Conservation (phyloP, 352 stramenopile genomes). For the Globisporangium splendens region DNA sequence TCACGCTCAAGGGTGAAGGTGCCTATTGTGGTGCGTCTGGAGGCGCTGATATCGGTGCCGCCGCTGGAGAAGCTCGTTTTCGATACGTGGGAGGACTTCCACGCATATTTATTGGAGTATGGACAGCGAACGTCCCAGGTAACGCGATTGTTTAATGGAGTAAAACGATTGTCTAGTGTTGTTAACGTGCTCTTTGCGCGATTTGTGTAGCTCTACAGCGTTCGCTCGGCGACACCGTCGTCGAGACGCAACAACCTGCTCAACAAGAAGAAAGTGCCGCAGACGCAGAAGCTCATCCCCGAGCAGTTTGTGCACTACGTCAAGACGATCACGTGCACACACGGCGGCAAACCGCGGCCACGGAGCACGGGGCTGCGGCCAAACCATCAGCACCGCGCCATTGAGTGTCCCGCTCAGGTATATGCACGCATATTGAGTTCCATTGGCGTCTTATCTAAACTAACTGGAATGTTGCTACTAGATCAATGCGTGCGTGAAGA, state of each 20-base stretch:
- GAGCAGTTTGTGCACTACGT: constrained; percentile 30
- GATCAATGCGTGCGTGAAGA: constrained; percentile 42
- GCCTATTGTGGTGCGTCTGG: constrained; percentile 18
- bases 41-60: constrained; percentile 16
- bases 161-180: too few relatives aligned
- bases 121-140: constrained; percentile 22
- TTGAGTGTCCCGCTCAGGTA: constrained; percentile 31
- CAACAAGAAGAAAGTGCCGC: constrained; percentile 16
- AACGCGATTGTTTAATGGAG: background rate
- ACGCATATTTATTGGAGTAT: constrained; percentile 18
- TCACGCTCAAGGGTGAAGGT: background rate
- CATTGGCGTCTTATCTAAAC: background rate
- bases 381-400: constrained; percentile 27
- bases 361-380: constrained; percentile 18
- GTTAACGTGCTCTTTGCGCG: background rate
- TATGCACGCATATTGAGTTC: background rate
- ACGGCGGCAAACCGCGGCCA: constrained; percentile 25
- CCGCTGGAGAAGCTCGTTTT: constrained; percentile 20
- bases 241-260: constrained; percentile 20
- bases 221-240: constrained; percentile 25
- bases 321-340: constrained; percentile 32
- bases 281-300: constrained; percentile 15
- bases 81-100: constrained; percentile 27
- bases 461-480: constrained; percentile 2
- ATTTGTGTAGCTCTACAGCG: constrained; percentile 23